Evolutionary conservation across 148 eudicot genomes (phyloP), one percentile per base, ranked within the genome.

Genomic region (Fagopyrum esculentum): DNA sequence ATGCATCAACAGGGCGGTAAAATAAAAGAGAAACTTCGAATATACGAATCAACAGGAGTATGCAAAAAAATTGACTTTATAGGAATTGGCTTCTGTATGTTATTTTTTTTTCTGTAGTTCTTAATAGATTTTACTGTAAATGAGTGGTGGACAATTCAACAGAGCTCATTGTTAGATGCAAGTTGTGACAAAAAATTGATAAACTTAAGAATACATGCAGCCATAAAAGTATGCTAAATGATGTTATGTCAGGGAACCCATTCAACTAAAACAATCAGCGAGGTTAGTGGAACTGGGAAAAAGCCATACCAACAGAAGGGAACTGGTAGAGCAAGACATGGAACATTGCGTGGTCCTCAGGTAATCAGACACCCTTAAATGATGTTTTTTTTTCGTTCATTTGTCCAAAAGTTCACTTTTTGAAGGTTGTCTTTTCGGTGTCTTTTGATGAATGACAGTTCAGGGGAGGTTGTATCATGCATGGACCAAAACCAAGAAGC

Each of bases 221-320:
- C 22, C 10, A 22, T 22, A 6, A 17, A 49, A 3, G 5, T 51
- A 43, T 83, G 72, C 73, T 78, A 66, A 54, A 40, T 76, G 44
- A 64, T 54, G 68, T 76, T 43, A 61, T 68, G 13, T 44, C 83
- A 94, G 98, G 98, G 98, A 60, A 94, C 98, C 49, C 96, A 92
- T 89, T 94, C 98, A 55, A 94, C 98, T 17, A 94, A 94, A 86
- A 92, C 96, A 76, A 84, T 92, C 73, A 91, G 98, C 78, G 98
- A 94, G 82, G 97, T 94, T 57, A 94, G 97, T 84, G 98, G 98
- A 77, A 94, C 98, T 57, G 98, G 98, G 71, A 86, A 75, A 80
- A 94, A 94, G 87, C 98, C 98, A 61, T 87, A 89, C 86, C 74
- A 30, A 7, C 98, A 94, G 80, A 94, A 94, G 83, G 92, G 93